Evolutionary conservation across 345 rosid species (phyloP).

Genomic region (Draba incana): DNA sequence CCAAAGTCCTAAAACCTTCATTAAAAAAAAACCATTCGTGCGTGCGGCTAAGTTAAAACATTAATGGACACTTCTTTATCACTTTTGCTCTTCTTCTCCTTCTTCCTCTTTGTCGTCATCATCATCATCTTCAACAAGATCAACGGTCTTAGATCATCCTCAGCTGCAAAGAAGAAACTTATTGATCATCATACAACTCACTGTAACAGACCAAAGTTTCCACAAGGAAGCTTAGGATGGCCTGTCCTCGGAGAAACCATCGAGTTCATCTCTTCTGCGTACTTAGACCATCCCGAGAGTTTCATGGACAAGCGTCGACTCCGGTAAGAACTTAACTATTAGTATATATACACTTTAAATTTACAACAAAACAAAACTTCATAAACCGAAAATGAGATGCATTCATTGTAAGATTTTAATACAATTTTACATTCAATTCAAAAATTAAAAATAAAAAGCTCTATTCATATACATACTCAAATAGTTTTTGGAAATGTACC

Average conservation of each 20-base stretch:
- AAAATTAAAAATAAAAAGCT: not conserved
- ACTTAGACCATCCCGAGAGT: constrained; percentile 82
- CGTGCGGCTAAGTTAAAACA: constrained; percentile 33
- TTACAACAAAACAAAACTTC: not conserved
- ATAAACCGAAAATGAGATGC: no score
- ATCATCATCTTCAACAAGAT: constrained; percentile 43
- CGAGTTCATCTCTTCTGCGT: constrained; percentile 81
- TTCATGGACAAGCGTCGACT: constrained; percentile 87
- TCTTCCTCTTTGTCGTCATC: constrained; percentile 40
- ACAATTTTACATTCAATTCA: no score
- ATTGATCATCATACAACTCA: constrained; percentile 14
- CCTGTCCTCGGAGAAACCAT: constrained; percentile 90
- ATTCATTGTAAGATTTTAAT: no score
- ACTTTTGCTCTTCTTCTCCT: constrained; percentile 36
- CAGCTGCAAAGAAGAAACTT: constrained; percentile 29
- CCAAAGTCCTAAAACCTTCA: constrained; percentile 31
- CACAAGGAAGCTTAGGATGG: constrained; percentile 83
- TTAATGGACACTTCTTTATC: constrained; percentile 48
- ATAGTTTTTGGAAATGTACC: not conserved
- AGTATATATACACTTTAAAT: not conserved
- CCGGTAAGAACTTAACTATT: constrained; percentile 45
- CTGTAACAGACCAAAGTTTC: constrained; percentile 42
- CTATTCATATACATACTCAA: not conserved
- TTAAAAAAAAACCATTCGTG: constrained; percentile 34
- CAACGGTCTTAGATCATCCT: constrained; percentile 32